A percentile compares a stretch with the other conserved stretches of the same genome.
phyloP scores from a whole-genome alignment of 805 yeast genomes.

The Brettanomyces sp. region DNA sequence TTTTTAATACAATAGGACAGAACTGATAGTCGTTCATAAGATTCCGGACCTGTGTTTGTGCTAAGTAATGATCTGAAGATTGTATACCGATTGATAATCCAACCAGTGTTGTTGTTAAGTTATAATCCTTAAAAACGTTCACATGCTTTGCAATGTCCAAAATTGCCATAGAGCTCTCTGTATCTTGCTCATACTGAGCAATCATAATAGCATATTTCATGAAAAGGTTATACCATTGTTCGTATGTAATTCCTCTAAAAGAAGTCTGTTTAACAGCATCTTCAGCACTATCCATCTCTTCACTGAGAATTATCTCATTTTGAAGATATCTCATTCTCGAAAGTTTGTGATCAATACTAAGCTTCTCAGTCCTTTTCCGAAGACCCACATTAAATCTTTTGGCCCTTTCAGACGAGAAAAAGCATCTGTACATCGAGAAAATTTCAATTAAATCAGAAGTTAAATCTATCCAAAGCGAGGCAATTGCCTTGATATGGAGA shows the following conservation, averaged over 20 bases:
- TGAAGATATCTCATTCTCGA: conserved; percentile 58
- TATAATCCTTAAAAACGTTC: conserved; percentile 63
- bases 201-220: conserved; percentile 68
- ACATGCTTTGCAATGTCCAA: conserved; percentile 69
- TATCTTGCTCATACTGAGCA: conserved; percentile 44
- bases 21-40: conserved; percentile 67
- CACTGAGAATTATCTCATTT: conserved; percentile 38
- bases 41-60: conserved; percentile 50
- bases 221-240: conserved; percentile 78
- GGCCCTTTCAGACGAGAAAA: conserved; percentile 70
- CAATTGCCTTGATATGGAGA: conserved; percentile 27
- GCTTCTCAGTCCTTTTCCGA: conserved; percentile 49
- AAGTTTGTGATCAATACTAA: conserved; percentile 65
- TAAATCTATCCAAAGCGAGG: conserved; percentile 71
- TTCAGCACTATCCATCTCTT: conserved; percentile 17
- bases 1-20: conserved; percentile 53
- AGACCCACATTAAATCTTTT: conserved; percentile 62
- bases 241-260: conserved; percentile 69
- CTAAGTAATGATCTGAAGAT: conserved; percentile 40
- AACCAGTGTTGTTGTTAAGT: conserved; percentile 52
- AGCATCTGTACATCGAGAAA: conserved; percentile 66
- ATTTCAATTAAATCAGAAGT: conserved; percentile 79
- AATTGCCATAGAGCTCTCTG: conserved; percentile 58
- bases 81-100: conserved; percentile 47
- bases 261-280: conserved; percentile 37